Evolutionary conservation across 805 yeast species (phyloP).

Genomic region (Candida coquimbonensis): DNA sequence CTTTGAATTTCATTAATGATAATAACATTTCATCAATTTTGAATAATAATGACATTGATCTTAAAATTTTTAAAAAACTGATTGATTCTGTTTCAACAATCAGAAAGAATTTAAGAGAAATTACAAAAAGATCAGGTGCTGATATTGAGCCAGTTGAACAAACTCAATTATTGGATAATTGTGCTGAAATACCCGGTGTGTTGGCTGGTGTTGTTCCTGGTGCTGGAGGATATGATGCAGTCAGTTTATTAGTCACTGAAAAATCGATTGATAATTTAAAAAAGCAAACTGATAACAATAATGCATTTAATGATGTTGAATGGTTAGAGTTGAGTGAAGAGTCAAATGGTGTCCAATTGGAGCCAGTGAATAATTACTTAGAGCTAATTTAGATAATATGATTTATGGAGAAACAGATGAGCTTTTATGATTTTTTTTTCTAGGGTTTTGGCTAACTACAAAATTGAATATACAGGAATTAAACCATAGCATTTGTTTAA

Average conservation of each 20-base stretch:
- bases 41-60: neutral
- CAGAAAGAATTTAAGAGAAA: conserved; percentile 47
- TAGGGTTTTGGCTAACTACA: too few species aligned
- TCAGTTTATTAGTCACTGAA: conserved; percentile 60
- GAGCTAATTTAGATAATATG: neutral
- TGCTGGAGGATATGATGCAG: conserved; percentile 97
- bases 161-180: conserved; percentile 57
- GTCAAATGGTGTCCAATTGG: conserved; percentile 48
- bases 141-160: conserved; percentile 85
- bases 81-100: conserved; percentile 39
- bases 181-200: conserved; percentile 59
- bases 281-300: conserved; percentile 20
- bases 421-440: neutral
- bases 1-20: conserved; percentile 16
- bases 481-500: too few species aligned
- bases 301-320: conserved; percentile 38
- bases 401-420: neutral
- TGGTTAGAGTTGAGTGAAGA: conserved; percentile 70
- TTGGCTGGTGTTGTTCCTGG: conserved; percentile 98
- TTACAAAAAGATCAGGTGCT: conserved; percentile 67
- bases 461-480: too few species aligned
- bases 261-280: conserved; percentile 30
- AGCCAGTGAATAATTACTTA: conserved; percentile 27
- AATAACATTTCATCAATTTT: conserved; percentile 9
- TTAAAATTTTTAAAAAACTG: conserved; percentile 27